Conservation (phyloP, 495 filamentous ascomycete species). For the Chaetomium tenue region DNA sequence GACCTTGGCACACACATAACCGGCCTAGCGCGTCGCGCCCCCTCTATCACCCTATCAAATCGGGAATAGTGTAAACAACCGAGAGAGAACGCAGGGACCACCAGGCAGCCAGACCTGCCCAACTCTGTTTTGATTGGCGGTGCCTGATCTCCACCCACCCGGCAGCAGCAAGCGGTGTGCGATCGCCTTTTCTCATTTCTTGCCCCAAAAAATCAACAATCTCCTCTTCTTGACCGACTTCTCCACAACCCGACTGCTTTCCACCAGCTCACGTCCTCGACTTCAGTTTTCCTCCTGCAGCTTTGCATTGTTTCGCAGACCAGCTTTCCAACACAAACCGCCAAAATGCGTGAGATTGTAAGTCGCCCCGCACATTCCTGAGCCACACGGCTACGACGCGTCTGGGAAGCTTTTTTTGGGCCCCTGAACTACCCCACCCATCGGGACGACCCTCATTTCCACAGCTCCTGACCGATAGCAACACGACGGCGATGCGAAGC, state of each 20-base stretch:
- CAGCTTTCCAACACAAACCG: constrained; percentile 33
- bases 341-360: constrained; percentile 93
- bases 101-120: constrained; percentile 23
- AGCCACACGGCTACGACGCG: constrained; percentile 68
- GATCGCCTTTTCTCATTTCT: constrained; percentile 33
- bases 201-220: constrained; percentile 42
- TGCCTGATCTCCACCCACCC: constrained; percentile 40
- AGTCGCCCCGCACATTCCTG: constrained; percentile 43
- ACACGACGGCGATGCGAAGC: constrained; percentile 14
- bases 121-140: constrained; percentile 22
- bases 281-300: constrained; percentile 26
- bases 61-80: constrained; percentile 33
- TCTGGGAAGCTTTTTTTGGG: constrained; percentile 44
- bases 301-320: constrained; percentile 33
- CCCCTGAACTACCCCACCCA: constrained; percentile 44
- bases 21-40: constrained; percentile 29
- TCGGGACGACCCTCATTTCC: constrained; percentile 4
- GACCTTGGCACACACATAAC: background rate
- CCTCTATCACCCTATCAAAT: constrained; percentile 16
- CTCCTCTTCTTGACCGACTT: constrained; percentile 30
- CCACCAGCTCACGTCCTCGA: constrained; percentile 16
- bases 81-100: constrained; percentile 34
- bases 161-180: constrained; percentile 37
- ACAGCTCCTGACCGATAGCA: constrained; percentile 24
- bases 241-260: constrained; percentile 32